phyloP scores from a whole-genome alignment of 176 grass and related monocot genomes.

The Urochloa ruziziensis region DNA sequence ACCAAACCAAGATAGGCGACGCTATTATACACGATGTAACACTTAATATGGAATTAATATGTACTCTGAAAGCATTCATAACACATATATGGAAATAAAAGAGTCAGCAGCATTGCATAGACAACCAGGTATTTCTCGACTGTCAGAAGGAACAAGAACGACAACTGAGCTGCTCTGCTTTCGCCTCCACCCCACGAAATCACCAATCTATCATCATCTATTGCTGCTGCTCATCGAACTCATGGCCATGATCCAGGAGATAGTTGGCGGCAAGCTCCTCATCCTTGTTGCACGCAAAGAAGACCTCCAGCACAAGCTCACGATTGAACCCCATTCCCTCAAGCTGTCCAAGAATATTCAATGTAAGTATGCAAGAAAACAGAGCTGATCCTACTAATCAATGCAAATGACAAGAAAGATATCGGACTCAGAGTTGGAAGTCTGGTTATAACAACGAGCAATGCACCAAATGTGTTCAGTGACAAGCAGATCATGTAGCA shows the following conservation, averaged over 20 bases:
- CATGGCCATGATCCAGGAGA: constrained; percentile 86
- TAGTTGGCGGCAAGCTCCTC: constrained; percentile 97
- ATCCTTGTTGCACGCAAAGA: constrained; percentile 99
- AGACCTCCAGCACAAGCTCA: constrained; percentile 87
- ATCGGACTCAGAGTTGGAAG: no score
- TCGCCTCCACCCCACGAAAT: background rate
- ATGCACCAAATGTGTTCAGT: no score
- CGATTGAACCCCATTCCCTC: constrained; percentile 93
- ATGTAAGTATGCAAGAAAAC: no score
- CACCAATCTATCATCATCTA: constrained; percentile 32
- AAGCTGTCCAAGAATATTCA: constrained; percentile 57
- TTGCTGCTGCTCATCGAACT: constrained; percentile 86
- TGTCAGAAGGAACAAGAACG: constrained; percentile 38
- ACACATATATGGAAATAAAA: constrained; percentile 38
- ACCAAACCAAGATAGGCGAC: background rate
- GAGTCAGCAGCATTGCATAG: constrained; percentile 26
- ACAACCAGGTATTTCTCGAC: constrained; percentile 31
- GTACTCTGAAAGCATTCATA: constrained; percentile 55
- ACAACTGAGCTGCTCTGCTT: constrained; percentile 27
- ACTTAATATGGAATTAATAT: constrained; percentile 53
- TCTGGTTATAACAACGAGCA: no score
- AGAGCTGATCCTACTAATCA: no score
- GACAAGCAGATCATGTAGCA: no score
- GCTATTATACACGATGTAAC: constrained; percentile 35
- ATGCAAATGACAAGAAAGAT: no score